Conservation (phyloP, 306 rosid genomes). For the Malus asiatica region DNA sequence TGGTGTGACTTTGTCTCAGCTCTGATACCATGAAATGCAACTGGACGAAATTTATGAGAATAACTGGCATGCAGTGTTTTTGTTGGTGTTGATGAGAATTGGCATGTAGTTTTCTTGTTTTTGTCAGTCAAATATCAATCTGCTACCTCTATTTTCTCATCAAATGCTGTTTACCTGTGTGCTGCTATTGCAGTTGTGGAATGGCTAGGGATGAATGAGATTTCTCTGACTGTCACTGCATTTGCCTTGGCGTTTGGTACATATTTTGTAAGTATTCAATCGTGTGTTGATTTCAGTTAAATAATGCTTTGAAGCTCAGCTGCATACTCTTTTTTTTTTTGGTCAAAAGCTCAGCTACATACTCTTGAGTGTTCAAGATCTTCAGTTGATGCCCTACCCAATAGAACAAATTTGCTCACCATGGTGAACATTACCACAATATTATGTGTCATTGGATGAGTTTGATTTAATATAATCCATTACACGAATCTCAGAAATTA, state of each 20-base stretch:
- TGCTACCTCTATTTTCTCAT: not conserved
- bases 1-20: not conserved
- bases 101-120: not conserved
- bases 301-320: not conserved
- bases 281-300: not conserved
- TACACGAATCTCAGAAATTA: not conserved
- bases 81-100: not conserved
- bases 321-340: not conserved
- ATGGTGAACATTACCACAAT: not conserved
- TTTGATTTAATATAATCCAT: not conserved
- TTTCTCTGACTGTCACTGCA: slow-evolving; percentile 32
- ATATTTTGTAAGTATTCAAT: slow-evolving; percentile 60
- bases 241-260: slow-evolving; percentile 50
- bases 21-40: not conserved
- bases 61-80: not conserved
- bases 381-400: not conserved
- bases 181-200: slow-evolving; percentile 51
- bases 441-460: not conserved
- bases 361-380: not conserved
- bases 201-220: slow-evolving; percentile 55
- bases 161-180: slow-evolving; percentile 6
- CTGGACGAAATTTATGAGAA: not conserved
- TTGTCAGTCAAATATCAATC: not conserved
- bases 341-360: not conserved
- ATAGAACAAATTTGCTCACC: not conserved